Evolutionary conservation across 2,329 filamentous ascomycete species (phyloP), one percentile per base, ranked within the genome.

Genomic region (Penicillium sumatraense): DNA sequence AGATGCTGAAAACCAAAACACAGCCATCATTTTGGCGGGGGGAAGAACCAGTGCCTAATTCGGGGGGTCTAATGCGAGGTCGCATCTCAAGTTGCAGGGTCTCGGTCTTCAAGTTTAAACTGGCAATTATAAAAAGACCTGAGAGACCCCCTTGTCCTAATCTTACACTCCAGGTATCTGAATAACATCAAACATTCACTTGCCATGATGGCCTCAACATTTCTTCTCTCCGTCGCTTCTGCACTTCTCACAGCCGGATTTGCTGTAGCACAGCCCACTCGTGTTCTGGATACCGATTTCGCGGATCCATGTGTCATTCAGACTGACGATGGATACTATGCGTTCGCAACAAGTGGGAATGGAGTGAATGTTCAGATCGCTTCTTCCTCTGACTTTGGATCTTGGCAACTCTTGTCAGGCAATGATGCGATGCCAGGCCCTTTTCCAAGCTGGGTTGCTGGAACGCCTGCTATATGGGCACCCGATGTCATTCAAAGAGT

Each of bases 281-380:
- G 61, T 27, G 64, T 49, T 3, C 52, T 80, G 38, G 58, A 70
- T 41, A 66, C 66, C 23, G 77, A 85, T 70, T 86, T 86, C 64
- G 77, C 83, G 11, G 83, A 86, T 59, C 83, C 84, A 7, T 71
- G 75, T 16, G 73, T 86, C 29, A 65, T 85, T 41, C 68, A 79
- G 57, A 80, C 68, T 16, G 71, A 76, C 53, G 78, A 76, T 20
- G 74, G 70, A 3, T 86, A 80, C 76, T 83, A 85, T 61, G 80
- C 83, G 7, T 86, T 86, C 64, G 82, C 76, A 2, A 85, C 82
- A 1, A 75, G 73, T 40, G 74, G 72, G 47, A 78, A 78, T 38
- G 78, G 75, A 44, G 73, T 75, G 20, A 74, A 83, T 58, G 76
- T 86, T 11, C 84, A 84, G 56, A 74, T 81, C 3, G 84, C 84